Base-by-base conservation (phyloP, 2,329 filamentous ascomycete genomes). In the Fonsecaea nubica region DNA sequence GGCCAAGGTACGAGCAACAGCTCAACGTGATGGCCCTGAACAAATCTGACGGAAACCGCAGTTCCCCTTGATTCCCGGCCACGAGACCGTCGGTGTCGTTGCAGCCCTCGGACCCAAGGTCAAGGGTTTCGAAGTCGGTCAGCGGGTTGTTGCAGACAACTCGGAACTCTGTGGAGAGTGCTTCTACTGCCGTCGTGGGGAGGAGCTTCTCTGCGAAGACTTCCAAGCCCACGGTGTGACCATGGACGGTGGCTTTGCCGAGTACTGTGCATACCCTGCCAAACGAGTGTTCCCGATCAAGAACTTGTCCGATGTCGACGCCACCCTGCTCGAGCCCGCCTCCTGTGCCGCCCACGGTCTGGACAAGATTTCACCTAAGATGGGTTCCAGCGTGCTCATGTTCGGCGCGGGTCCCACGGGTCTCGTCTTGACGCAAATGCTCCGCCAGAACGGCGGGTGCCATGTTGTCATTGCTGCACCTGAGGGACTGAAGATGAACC, bases 181-280 rank as follows among this genome's bases (percentile, higher is more conserved):
- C 80, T 90, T 90, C 82, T 90, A 91, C 81, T 92, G 89, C 80
- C 86, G 87, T 70, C 86, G 88, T 64, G 88, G 89, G 60, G 84
- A 91, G 75, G 82, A 86, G 35, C 79, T 91, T 55, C 85, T 91
- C 63, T 92, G 89, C 76, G 88, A 90, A 77, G 84, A 89, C 75
- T 89, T 90, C 77, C 84, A 87, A 71, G 87, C 87, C 21, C 88
- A 90, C 71, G 88, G 76, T 68, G 78, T 78, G 45, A 76, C 75
- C 75, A 82, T 90, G 77, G 86, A 89, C 69, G 89, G 89, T 72
- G 89, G 89, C 35, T 92, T 92, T 73, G 90, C 89, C 58, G 89
- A 92, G 77, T 92, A 90, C 81, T 85, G 83, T 69, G 80, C 81
- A 13, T 67, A 71, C 61, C 64, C 71, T 72, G 83, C 82, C 35